phyloP scores from a whole-genome alignment of 805 yeast species.

The Metschnikowia shivogae region DNA sequence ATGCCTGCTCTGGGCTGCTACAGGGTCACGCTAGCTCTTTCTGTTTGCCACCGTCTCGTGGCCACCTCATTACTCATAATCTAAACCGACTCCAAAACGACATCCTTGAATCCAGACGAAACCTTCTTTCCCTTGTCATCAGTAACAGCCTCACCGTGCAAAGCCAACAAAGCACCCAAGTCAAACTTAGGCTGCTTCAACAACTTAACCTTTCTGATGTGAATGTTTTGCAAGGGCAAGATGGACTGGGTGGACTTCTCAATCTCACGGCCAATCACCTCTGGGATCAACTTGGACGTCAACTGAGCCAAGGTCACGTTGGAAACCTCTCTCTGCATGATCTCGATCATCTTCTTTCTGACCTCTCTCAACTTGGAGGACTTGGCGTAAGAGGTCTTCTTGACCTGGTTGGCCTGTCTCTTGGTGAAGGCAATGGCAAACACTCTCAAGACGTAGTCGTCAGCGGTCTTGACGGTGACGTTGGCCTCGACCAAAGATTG shows the following conservation, averaged over 20 bases:
- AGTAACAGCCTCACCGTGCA: slow-evolving; percentile 92
- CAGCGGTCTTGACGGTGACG: slow-evolving; percentile 96
- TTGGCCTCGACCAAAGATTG: slow-evolving; percentile 97
- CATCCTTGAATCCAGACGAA: slow-evolving; percentile 97
- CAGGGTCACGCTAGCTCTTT: too few relatives aligned
- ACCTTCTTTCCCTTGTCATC: slow-evolving; percentile 97
- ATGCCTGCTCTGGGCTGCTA: too few relatives aligned
- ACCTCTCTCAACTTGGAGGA: slow-evolving; percentile 95
- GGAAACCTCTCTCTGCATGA: slow-evolving; percentile 94
- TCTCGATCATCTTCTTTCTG: slow-evolving; percentile 94
- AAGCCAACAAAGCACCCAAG: slow-evolving; percentile 90
- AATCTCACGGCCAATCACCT: slow-evolving; percentile 97
- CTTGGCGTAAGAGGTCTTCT: slow-evolving; percentile 97
- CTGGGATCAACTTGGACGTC: slow-evolving; percentile 96
- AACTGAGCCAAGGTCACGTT: slow-evolving; percentile 94
- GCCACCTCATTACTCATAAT: slow-evolving; percentile 6
- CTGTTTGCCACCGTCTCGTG: too few relatives aligned
- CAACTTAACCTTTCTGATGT: slow-evolving; percentile 97
- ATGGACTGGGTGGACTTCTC: slow-evolving; percentile 93
- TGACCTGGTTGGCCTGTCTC: slow-evolving; percentile 94
- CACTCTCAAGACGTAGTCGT: slow-evolving; percentile 94
- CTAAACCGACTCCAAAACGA: slow-evolving; percentile 94
- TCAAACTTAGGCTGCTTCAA: slow-evolving; percentile 99
- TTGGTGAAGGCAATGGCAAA: slow-evolving; percentile 98
- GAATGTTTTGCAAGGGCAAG: slow-evolving; percentile 97